Evolutionary conservation across 2,329 filamentous ascomycete species (phyloP), one percentile per base, ranked within the genome.

Genomic region (Colletotrichum sp.): DNA sequence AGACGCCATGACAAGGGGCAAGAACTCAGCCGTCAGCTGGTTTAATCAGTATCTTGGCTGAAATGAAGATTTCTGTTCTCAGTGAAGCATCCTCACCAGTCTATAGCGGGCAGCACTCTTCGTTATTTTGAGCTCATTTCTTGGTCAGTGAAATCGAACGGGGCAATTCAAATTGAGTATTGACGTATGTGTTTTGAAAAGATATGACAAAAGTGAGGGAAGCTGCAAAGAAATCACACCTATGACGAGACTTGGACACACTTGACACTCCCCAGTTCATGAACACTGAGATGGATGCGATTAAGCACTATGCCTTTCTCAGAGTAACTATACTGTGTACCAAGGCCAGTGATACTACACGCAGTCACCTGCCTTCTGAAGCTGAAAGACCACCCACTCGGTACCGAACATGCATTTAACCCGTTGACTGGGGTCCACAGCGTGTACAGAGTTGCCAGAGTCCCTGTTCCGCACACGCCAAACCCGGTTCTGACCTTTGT

Each of bases 21-120:
- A 87, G 81, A 82, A 84, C 76, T 82, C 82, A 13, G 83, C 79
- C 15, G 84, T 87, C 8, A 67, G 34, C 16, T 88, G 86, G 85
- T 80, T 85, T 36, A 81, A 77, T 47, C 75, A 76, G 78, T 79
- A 5, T 76, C 76, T 74, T 15, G 51, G 72, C 11, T 69, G 33
- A 72, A 33, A 31, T 34, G 54, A 29, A 57, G 54, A 57, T 57
- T 21, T 12, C n/a, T 21, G 3, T 51, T 51, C n/a, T 51, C n/a
- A n/a, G 13, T 11, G n/a, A 6, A 21, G 43, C 43, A 51, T 47
- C 38, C n/a, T 47, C 5, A 12, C 5, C 9, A 12, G n/a, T n/a
- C 12, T 18, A 12, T n/a, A 9, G 38, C 38, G 38, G 5, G n/a
- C 38, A 47, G 38, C 38, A 47, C 24, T 27, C 24, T 5, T 47